Evolutionary conservation across 2,329 filamentous ascomycete genomes (phyloP).

Genomic region (Aspergillus tubingensis): DNA sequence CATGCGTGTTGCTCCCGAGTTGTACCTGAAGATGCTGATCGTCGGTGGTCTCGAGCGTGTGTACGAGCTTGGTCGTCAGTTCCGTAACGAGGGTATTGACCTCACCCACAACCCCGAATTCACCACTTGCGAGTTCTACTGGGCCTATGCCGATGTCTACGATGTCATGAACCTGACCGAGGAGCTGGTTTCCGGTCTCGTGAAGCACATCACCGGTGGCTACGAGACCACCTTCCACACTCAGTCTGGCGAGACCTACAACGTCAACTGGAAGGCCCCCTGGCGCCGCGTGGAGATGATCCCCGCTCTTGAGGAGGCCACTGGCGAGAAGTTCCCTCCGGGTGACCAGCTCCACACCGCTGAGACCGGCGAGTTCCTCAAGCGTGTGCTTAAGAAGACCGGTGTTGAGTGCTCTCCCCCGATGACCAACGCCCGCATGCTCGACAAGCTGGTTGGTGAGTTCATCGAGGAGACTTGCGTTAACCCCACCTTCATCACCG

Average conservation of each 20-base stretch:
- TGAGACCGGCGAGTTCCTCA: constrained; percentile 87
- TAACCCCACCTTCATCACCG: constrained; percentile 88
- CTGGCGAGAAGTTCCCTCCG: constrained; percentile 90
- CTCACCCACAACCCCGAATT: constrained; percentile 98
- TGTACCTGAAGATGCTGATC: constrained; percentile 95
- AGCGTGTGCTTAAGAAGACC: constrained; percentile 80
- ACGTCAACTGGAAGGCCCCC: constrained; percentile 93
- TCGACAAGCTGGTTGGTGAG: constrained; percentile 91
- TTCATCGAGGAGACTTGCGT: constrained; percentile 93
- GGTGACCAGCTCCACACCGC: constrained; percentile 85
- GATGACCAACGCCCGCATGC: constrained; percentile 90
- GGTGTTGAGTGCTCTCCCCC: constrained; percentile 88
- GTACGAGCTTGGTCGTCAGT: constrained; percentile 93
- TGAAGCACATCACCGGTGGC: constrained; percentile 83
- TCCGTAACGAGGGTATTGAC: constrained; percentile 90
- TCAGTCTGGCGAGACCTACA: constrained; percentile 79
- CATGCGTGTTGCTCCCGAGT: constrained; percentile 90
- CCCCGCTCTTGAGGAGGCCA: constrained; percentile 81
- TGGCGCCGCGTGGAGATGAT: constrained; percentile 98
- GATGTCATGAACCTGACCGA: constrained; percentile 91
- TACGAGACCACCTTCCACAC: constrained; percentile 86
- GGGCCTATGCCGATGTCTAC: constrained; percentile 88
- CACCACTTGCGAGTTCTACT: constrained; percentile 96
- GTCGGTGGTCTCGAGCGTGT: constrained; percentile 93
- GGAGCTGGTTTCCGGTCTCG: constrained; percentile 84